Evolutionary conservation across 2,329 filamentous ascomycete genomes (phyloP).

Genomic region (Aspergillus sp.): DNA sequence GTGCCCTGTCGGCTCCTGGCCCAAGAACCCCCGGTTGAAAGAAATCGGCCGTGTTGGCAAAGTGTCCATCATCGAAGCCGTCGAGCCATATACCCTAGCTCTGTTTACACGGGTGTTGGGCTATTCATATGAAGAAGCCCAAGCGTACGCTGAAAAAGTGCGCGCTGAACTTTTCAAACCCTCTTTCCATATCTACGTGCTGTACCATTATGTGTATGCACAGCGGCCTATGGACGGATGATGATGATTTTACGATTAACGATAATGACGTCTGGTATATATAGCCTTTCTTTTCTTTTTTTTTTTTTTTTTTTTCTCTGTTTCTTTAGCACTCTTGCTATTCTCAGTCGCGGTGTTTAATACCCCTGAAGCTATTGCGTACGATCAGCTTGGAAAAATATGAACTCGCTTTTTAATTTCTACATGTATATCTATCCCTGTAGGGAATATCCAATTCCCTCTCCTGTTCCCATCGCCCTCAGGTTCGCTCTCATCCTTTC

Average conservation of each 20-base stretch:
- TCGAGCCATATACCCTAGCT: slow-evolving; percentile 35
- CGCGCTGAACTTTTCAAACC: slow-evolving; percentile 19
- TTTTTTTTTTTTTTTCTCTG: background rate
- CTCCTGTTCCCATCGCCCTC: slow-evolving; percentile 42
- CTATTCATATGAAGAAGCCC: slow-evolving; percentile 25
- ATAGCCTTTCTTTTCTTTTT: background rate
- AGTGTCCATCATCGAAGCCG: slow-evolving; percentile 23
- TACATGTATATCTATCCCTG: slow-evolving; percentile 24
- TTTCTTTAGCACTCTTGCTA: background rate
- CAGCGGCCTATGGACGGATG: slow-evolving; percentile 20
- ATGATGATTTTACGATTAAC: slow-evolving; percentile 1
- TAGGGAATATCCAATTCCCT: slow-evolving; percentile 40
- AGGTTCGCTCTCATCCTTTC: slow-evolving; percentile 42
- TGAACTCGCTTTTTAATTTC: no score
- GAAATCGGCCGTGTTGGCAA: slow-evolving; percentile 30
- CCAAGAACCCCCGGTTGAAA: slow-evolving; percentile 27
- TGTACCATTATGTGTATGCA: slow-evolving; percentile 28
- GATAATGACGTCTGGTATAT: background rate
- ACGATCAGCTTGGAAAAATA: no score
- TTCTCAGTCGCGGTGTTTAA: no score
- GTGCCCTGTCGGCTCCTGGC: slow-evolving; percentile 31
- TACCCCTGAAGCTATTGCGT: no score
- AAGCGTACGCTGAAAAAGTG: slow-evolving; percentile 23
- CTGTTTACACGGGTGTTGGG: slow-evolving; percentile 35
- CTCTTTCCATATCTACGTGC: slow-evolving; percentile 23